Base-by-base conservation (phyloP, 2,329 filamentous ascomycete genomes). In the Cucurbitaria berberidis region DNA sequence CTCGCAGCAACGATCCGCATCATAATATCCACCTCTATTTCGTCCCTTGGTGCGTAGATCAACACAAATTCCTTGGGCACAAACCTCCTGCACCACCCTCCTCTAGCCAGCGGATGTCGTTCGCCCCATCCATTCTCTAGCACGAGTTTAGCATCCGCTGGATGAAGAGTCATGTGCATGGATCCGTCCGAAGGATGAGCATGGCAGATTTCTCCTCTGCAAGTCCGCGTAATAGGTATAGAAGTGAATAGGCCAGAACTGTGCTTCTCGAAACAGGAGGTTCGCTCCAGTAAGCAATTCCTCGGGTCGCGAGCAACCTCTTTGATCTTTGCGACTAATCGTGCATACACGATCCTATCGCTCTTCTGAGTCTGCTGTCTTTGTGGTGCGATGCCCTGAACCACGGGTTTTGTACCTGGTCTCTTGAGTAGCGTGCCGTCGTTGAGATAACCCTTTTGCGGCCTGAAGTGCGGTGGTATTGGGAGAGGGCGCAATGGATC, bases 221-320 rank as follows among this genome's bases (percentile, higher is more conserved):
- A 91, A 10, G 86, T 90, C 26, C 84, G 83, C 68, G 88, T 88
- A 57, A 88, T 79, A 0, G 88, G 87, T 45, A 83, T 79, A 2
- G 77, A 79, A 1, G 88, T 83, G 73, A 93, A 95, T 0, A 96
- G 81, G 0, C 88, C 90, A 5, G 90, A 82, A 36, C 89, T 89
- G 68, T 93, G 87, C 77, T 93, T 93, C 74, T 95, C 91, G 62
- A 95, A 87, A 68, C 89, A 93, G 1, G 87, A 91, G 1, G 83
- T 88, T 0, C 84, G 88, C 8, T 86, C 66, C 2, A 66, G 21
- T 16, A 81, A 62, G 10, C 54, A 48, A 32, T 74, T 73, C 3
- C 48, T 46, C 0, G 70, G 65, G 2, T 71, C 64, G 0, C 34
- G 24, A 1, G 72, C 62, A 10, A 74, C 52, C 0, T 16, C 27